Percentiles rank a stretch among this genome's conserved stretches.
phyloP scores from a whole-genome alignment of 2,329 filamentous ascomycete species.

The Thelonectria blattea region DNA sequence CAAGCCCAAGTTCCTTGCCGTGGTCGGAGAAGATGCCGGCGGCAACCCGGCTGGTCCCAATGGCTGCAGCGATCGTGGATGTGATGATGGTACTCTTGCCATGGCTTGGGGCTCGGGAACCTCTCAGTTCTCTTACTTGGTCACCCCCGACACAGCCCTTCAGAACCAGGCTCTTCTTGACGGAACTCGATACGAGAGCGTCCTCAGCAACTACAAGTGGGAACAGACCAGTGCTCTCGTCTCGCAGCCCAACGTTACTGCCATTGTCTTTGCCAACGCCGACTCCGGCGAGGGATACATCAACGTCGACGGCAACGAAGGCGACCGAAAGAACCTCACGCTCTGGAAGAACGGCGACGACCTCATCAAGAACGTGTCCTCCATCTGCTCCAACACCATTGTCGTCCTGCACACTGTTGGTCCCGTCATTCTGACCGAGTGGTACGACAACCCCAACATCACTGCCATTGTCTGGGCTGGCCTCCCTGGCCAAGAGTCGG shows the following conservation, averaged over 20 bases:
- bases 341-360: constrained; percentile 84
- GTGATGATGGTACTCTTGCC: constrained; percentile 66
- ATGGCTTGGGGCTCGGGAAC: constrained; percentile 84
- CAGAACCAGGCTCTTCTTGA: constrained; percentile 67
- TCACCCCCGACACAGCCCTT: constrained; percentile 75
- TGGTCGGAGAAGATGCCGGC: constrained; percentile 85
- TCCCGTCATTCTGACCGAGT: constrained; percentile 77
- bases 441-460: constrained; percentile 77
- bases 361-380: constrained; percentile 80
- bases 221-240: constrained; percentile 66
- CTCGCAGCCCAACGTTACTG: constrained; percentile 66
- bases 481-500: constrained; percentile 82
- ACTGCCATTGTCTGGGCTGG: constrained; percentile 86
- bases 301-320: constrained; percentile 78
- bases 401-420: constrained; percentile 89
- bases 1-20: constrained; percentile 75
- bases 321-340: constrained; percentile 92
- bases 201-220: constrained; percentile 70
- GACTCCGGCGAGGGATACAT: constrained; percentile 89
- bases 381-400: constrained; percentile 84
- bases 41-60: constrained; percentile 78
- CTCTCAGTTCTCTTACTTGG: constrained; percentile 75
- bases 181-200: constrained; percentile 66
- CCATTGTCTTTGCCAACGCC: constrained; percentile 90
- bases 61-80: constrained; percentile 73